Conservation (phyloP, 2,329 filamentous ascomycete genomes). For the Monosporascus sp. region DNA sequence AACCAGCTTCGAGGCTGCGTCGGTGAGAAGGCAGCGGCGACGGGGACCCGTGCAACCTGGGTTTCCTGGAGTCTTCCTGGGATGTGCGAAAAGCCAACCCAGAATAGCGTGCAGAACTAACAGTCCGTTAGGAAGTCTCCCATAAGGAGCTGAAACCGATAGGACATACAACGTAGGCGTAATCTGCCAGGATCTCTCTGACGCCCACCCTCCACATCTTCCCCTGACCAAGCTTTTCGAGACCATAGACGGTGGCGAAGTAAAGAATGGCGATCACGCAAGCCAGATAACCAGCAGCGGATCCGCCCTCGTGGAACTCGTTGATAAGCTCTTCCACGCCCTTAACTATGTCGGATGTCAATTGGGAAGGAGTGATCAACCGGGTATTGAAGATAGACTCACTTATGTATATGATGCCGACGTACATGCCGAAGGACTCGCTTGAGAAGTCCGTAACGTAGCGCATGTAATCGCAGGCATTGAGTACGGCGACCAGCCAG, state of each 20-base stretch:
- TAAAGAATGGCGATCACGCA: constrained; percentile 28
- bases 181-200: constrained; percentile 44
- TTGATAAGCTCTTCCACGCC: constrained; percentile 51
- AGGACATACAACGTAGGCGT: constrained; percentile 40
- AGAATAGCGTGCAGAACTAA: too few relatives aligned
- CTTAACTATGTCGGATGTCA: constrained; percentile 34
- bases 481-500: constrained; percentile 48
- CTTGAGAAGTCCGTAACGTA: constrained; percentile 54
- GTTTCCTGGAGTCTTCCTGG: constrained; percentile 38
- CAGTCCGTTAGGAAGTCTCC: neutral
- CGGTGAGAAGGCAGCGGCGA: constrained; percentile 40
- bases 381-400: constrained; percentile 10
- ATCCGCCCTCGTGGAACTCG: constrained; percentile 37
- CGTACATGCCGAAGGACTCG: constrained; percentile 49
- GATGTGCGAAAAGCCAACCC: constrained; percentile 21
- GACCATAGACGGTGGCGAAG: constrained; percentile 42
- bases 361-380: constrained; percentile 21
- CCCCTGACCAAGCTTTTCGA: constrained; percentile 43
- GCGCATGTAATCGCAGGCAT: constrained; percentile 52
- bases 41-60: constrained; percentile 36
- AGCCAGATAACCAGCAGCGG: constrained; percentile 40
- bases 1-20: constrained; percentile 41
- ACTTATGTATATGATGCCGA: constrained; percentile 51
- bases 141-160: neutral
- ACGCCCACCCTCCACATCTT: constrained; percentile 38